Conservation (phyloP, 352 stramenopile species). For the Globisporangium iwayamae region DNA sequence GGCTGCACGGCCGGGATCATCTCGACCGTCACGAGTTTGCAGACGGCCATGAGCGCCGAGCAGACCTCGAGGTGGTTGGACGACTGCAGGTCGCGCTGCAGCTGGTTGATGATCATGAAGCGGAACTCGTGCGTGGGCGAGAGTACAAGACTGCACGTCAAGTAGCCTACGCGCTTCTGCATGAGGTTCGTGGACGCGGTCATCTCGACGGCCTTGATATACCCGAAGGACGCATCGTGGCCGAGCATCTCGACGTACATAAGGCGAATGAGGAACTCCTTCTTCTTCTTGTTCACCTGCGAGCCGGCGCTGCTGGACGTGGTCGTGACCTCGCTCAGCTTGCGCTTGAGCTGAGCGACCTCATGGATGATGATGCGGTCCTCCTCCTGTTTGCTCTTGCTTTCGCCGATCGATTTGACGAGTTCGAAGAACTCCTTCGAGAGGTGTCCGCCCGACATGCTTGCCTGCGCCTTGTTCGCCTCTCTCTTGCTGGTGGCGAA, state of each 20-base stretch:
- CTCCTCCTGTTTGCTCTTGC: constrained; percentile 99
- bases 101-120: constrained; percentile 99
- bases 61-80: constrained; percentile 93
- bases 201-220: constrained; percentile 98
- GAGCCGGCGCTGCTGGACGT: constrained; percentile 69
- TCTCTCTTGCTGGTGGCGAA: constrained; percentile 2
- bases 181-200: constrained; percentile 96
- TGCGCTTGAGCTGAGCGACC: constrained; percentile 94
- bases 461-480: neutral
- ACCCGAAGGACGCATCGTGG: constrained; percentile 99
- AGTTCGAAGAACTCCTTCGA: constrained; percentile 99
- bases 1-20: constrained; percentile 97
- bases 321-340: constrained; percentile 87
- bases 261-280: constrained; percentile 98
- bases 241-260: constrained; percentile 99
- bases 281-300: constrained; percentile 94
- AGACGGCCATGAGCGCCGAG: constrained; percentile 94
- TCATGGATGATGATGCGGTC: constrained; percentile 98
- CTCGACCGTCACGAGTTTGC: constrained; percentile 96
- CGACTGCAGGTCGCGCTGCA: constrained; percentile 93
- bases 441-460: constrained; percentile 86
- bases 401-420: constrained; percentile 99
- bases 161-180: constrained; percentile 98
- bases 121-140: constrained; percentile 98
- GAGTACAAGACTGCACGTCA: constrained; percentile 93